Conservation (phyloP, 352 stramenopile genomes). For the Pythium grandisporangium region DNA sequence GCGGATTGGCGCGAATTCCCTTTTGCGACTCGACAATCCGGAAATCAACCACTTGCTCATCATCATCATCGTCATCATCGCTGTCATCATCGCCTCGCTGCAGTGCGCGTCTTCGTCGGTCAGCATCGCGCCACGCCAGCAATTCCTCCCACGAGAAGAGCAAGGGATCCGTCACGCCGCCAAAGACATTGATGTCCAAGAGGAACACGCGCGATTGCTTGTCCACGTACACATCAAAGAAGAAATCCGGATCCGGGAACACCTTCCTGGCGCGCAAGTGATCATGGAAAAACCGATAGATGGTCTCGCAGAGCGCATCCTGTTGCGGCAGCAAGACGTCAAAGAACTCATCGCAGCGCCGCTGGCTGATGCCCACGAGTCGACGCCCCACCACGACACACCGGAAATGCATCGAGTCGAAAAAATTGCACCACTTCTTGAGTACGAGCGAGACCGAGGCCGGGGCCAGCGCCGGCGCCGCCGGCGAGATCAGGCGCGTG, state of each 20-base stretch:
- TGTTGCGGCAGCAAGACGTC: slow-evolving; percentile 79
- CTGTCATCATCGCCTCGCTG: slow-evolving; percentile 2
- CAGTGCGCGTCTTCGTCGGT: slow-evolving; percentile 7
- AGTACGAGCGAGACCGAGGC: slow-evolving; percentile 77
- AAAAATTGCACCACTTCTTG: slow-evolving; percentile 93
- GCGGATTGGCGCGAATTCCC: slow-evolving; percentile 47
- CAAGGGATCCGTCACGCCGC: slow-evolving; percentile 86
- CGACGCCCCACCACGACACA: slow-evolving; percentile 84
- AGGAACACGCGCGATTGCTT: slow-evolving; percentile 88
- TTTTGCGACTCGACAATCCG: slow-evolving; percentile 63
- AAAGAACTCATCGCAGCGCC: slow-evolving; percentile 89
- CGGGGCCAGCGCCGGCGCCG: background rate
- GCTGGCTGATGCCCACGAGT: slow-evolving; percentile 87
- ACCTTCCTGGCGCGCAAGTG: slow-evolving; percentile 31
- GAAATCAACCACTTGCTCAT: slow-evolving; percentile 67
- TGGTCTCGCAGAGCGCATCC: slow-evolving; percentile 50
- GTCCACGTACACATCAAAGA: slow-evolving; percentile 94
- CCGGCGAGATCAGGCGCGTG: slow-evolving; percentile 1
- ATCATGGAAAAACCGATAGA: slow-evolving; percentile 52
- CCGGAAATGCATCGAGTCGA: slow-evolving; percentile 93
- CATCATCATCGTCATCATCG: slow-evolving; percentile 7
- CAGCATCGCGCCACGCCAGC: slow-evolving; percentile 17
- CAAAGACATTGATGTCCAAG: slow-evolving; percentile 95
- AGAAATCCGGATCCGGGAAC: slow-evolving; percentile 75
- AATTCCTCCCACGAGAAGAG: slow-evolving; percentile 91